phyloP scores from a whole-genome alignment of 805 yeast species.

The Scheffersomyces ergatensis region DNA sequence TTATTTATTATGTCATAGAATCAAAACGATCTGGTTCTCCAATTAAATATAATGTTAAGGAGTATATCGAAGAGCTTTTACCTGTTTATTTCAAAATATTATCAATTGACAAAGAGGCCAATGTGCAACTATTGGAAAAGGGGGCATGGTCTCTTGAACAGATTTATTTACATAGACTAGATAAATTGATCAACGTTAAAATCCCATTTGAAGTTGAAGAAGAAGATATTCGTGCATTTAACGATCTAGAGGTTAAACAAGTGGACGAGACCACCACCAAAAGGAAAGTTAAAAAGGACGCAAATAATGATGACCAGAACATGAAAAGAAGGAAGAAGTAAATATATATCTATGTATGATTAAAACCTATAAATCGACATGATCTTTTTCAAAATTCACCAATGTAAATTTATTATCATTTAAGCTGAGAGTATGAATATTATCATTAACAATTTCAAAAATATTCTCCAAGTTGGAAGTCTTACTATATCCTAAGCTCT shows the following conservation, averaged over 20 bases:
- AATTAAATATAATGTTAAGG: slow-evolving; percentile 42
- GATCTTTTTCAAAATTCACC: slow-evolving; percentile 36
- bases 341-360: background rate
- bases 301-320: background rate
- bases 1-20: slow-evolving; percentile 29
- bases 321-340: background rate
- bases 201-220: slow-evolving; percentile 13
- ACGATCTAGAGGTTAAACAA: background rate
- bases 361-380: slow-evolving; percentile 19
- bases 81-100: slow-evolving; percentile 17
- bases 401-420: slow-evolving; percentile 34
- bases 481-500: slow-evolving; percentile 18
- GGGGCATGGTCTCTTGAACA: slow-evolving; percentile 39
- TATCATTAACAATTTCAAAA: slow-evolving; percentile 25
- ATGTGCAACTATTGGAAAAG: slow-evolving; percentile 20
- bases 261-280: slow-evolving; percentile 5
- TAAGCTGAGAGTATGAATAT: slow-evolving; percentile 27
- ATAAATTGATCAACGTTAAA: slow-evolving; percentile 12
- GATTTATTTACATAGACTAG: slow-evolving; percentile 21
- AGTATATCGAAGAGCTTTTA: slow-evolving; percentile 37
- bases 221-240: slow-evolving; percentile 3
- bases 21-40: slow-evolving; percentile 19
- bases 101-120: slow-evolving; percentile 1
- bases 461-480: slow-evolving; percentile 31
- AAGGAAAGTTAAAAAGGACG: background rate